Conservation (phyloP, 202 grass and related monocot genomes). For the Hordeum pubiflorum region DNA sequence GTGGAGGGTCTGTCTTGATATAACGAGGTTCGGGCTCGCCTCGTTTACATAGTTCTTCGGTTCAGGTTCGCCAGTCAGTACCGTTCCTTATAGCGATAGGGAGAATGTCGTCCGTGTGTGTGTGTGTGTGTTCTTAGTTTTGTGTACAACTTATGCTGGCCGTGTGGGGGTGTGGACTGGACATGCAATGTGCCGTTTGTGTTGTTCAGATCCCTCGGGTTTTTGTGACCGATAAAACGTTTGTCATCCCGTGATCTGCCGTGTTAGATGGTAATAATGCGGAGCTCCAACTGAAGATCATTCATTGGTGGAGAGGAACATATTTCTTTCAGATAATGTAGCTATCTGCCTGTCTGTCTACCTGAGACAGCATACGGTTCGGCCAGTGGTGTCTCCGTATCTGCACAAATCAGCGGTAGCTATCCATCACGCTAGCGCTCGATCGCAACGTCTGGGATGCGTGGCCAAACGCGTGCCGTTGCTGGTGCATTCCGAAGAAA, state of each 20-base stretch:
- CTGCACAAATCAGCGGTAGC: neutral
- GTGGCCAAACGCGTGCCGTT: constrained; percentile 17
- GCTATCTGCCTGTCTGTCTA: neutral
- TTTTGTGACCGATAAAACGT: constrained; percentile 17
- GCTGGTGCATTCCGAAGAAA: constrained; percentile 7
- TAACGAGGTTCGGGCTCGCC: neutral
- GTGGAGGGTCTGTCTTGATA: constrained; percentile 17
- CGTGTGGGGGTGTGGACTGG: constrained; percentile 28
- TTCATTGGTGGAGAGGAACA: too few relatives aligned
- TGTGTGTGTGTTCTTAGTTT: constrained; percentile 18
- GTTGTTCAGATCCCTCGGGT: constrained; percentile 27
- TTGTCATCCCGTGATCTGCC: neutral
- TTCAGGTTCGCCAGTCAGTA: constrained; percentile 16
- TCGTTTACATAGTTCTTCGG: constrained; percentile 12
- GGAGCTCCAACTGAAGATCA: neutral
- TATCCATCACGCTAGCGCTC: neutral
- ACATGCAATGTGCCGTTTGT: constrained; percentile 28
- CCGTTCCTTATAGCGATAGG: constrained; percentile 25
- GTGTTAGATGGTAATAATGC: constrained; percentile 1
- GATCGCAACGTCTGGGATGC: neutral
- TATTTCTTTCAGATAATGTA: neutral
- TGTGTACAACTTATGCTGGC: constrained; percentile 36
- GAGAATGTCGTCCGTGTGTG: neutral
- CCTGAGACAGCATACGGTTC: constrained; percentile 3
- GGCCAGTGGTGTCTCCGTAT: neutral